These are phyloP conservation scores for Fusarium coffeatum DNA, from an alignment of 2,329 filamentous ascomycete genomes.

Conservation along the genomic window DNA sequence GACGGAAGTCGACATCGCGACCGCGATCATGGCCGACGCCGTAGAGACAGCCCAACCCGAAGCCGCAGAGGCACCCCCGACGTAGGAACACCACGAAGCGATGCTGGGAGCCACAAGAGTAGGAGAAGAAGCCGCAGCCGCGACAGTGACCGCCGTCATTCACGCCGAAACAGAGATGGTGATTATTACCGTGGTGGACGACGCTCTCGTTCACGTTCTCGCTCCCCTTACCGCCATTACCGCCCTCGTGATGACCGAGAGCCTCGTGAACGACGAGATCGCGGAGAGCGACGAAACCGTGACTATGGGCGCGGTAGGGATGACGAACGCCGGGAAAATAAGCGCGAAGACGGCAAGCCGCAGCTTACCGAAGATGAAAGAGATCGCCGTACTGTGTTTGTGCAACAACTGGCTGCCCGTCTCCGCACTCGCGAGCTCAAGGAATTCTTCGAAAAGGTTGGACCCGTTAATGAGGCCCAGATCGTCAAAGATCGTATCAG, in stretches of 20 bases:
- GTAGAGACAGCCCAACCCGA: slow-evolving; percentile 66
- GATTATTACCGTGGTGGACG: slow-evolving; percentile 72
- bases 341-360: slow-evolving; percentile 67
- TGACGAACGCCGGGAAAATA: slow-evolving; percentile 57
- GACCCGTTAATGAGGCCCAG: slow-evolving; percentile 94
- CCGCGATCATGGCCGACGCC: slow-evolving; percentile 60
- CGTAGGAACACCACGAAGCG: slow-evolving; percentile 76
- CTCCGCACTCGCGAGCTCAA: slow-evolving; percentile 92
- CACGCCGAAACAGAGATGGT: slow-evolving; percentile 78
- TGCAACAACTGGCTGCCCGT: slow-evolving; percentile 96
- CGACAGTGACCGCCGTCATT: slow-evolving; percentile 78
- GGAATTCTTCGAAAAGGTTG: slow-evolving; percentile 94
- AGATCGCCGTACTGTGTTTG: slow-evolving; percentile 96
- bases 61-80: slow-evolving; percentile 63
- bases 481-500: slow-evolving; percentile 98
- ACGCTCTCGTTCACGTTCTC: slow-evolving; percentile 75
- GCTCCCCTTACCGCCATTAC: slow-evolving; percentile 74
- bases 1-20: slow-evolving; percentile 67
- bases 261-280: slow-evolving; percentile 62
- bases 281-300: slow-evolving; percentile 62
- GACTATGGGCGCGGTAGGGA: slow-evolving; percentile 66
- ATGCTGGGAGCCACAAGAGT: slow-evolving; percentile 83
- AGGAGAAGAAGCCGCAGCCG: slow-evolving; percentile 83
- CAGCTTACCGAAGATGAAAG: slow-evolving; percentile 93
- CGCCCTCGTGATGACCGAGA: slow-evolving; percentile 66